Percentiles rank a stretch among this genome's conserved stretches.
Conservation (phyloP, 768 basidiomycete genomes). For the Paxillus involutus region DNA sequence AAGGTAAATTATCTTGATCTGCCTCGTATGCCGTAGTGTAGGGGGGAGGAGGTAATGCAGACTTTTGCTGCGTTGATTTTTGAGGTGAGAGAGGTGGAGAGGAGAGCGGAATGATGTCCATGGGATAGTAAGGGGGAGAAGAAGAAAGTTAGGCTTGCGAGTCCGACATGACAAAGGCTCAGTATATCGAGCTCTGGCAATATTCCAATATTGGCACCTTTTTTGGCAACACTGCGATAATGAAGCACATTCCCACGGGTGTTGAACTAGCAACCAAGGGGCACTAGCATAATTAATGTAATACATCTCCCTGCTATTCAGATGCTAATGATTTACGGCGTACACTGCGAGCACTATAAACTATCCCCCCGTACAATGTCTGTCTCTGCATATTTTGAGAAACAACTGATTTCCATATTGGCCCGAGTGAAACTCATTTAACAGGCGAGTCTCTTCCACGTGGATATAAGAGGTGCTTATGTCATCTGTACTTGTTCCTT, state of each 20-base stretch:
- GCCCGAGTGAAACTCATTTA: no score
- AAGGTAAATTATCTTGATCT: constrained; percentile 19
- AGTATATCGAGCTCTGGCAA: constrained; percentile 38
- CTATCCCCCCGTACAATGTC: no score
- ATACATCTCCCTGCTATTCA: constrained; percentile 2
- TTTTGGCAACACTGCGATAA: constrained; percentile 33
- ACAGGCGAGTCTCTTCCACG: neutral
- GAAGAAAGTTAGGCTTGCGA: constrained; percentile 34
- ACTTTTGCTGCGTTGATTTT: constrained; percentile 9
- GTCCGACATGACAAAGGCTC: constrained; percentile 40
- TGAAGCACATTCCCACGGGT: constrained; percentile 28
- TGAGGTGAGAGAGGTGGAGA: constrained; percentile 14
- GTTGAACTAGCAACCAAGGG: neutral
- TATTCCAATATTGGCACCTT: constrained; percentile 40
- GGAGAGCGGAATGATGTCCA: constrained; percentile 20
- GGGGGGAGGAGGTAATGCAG: constrained; percentile 10
- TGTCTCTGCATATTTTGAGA: neutral
- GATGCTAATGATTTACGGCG: no score
- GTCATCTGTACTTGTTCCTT: neutral
- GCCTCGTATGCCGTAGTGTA: constrained; percentile 12
- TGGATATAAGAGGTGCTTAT: neutral
- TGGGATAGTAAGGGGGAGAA: constrained; percentile 25
- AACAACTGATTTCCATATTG: no score
- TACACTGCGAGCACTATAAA: no score
- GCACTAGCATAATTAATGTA: constrained; percentile 12